phyloP scores from a whole-genome alignment of 2,329 filamentous ascomycete species.

The Aureobasidium subglaciale region DNA sequence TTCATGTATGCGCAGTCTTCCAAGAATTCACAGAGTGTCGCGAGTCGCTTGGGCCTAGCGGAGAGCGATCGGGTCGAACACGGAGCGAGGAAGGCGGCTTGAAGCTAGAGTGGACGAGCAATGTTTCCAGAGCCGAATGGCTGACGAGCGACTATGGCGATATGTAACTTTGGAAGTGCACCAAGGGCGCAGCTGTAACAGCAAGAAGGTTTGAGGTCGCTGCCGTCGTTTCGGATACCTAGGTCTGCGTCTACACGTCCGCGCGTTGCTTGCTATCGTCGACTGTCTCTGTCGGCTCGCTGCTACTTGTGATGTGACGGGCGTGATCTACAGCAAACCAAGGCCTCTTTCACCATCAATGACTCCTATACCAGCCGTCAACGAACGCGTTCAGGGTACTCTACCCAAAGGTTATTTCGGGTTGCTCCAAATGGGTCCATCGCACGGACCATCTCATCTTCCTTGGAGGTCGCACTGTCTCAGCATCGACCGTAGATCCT shows the following conservation, averaged over 20 bases:
- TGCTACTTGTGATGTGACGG: neutral
- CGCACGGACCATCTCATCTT: slow-evolving; percentile 12
- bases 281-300: neutral
- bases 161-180: neutral
- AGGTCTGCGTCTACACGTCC: slow-evolving; percentile 2
- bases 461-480: neutral
- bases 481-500: neutral
- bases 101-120: neutral
- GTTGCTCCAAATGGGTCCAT: neutral
- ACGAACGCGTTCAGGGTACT: neutral
- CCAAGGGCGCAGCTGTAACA: neutral
- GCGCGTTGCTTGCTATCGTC: neutral
- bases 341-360: neutral
- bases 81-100: neutral
- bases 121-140: neutral
- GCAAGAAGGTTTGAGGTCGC: neutral
- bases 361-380: neutral
- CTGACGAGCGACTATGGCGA: neutral
- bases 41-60: neutral
- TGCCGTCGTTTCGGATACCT: slow-evolving; percentile 5
- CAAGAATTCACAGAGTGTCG: neutral
- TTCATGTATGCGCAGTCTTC: slow-evolving; percentile 3
- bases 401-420: neutral
- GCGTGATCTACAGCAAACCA: no score
- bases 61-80: neutral